phyloP scores from a whole-genome alignment of 1,284 basidiomycete genomes.

The Neolentinus lepideus region DNA sequence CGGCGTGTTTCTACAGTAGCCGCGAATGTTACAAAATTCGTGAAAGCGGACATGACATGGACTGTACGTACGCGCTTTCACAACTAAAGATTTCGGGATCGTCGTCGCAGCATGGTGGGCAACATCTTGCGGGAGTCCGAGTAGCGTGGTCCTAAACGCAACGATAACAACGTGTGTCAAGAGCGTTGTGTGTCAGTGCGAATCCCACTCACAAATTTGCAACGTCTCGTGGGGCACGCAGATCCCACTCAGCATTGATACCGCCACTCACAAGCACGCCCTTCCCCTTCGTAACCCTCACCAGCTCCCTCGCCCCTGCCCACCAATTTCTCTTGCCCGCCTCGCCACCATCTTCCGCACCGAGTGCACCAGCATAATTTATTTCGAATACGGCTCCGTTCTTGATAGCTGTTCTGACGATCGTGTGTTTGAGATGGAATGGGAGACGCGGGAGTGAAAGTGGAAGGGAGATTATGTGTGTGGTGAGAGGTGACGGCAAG shows the following conservation, averaged over 20 bases:
- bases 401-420: slow-evolving; percentile 73
- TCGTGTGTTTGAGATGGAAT: slow-evolving; percentile 76
- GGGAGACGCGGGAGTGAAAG: slow-evolving; percentile 74
- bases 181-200: not conserved
- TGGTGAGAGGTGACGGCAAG: slow-evolving; percentile 70
- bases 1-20: slow-evolving; percentile 38
- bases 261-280: slow-evolving; percentile 65
- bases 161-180: slow-evolving; percentile 2
- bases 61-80: slow-evolving; percentile 62
- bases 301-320: slow-evolving; percentile 66
- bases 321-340: slow-evolving; percentile 73
- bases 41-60: not conserved
- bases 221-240: slow-evolving; percentile 64
- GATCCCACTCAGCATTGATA: slow-evolving; percentile 44
- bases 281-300: slow-evolving; percentile 71
- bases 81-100: slow-evolving; percentile 55
- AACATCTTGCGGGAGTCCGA: slow-evolving; percentile 59
- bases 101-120: slow-evolving; percentile 57
- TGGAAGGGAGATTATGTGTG: slow-evolving; percentile 79
- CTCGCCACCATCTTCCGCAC: slow-evolving; percentile 43
- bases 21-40: slow-evolving; percentile 2
- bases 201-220: slow-evolving; percentile 56
- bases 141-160: slow-evolving; percentile 45
- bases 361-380: slow-evolving; percentile 65
- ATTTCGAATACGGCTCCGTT: slow-evolving; percentile 85